phyloP scores from a whole-genome alignment of 352 stramenopile species.

The Sclerospora graminicola region DNA sequence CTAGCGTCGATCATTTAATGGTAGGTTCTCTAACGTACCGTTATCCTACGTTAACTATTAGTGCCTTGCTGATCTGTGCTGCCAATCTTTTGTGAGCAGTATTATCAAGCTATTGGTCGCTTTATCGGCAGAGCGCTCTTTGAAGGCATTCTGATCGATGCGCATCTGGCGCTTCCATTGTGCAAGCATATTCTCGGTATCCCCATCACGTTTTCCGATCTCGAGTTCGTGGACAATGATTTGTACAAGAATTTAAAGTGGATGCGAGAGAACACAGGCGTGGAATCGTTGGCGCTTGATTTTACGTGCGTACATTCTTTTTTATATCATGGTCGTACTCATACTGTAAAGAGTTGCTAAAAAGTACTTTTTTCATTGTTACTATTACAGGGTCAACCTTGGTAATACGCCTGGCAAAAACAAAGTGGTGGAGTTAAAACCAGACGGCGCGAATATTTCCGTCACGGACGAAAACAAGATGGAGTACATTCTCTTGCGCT shows the following conservation, averaged over 20 bases:
- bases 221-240: slow-evolving; percentile 86
- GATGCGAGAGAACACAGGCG: slow-evolving; percentile 66
- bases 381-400: slow-evolving; percentile 42
- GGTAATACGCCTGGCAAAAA: slow-evolving; percentile 63
- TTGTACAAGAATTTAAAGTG: slow-evolving; percentile 82
- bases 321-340: not conserved
- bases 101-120: slow-evolving; percentile 82
- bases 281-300: slow-evolving; percentile 71
- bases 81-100: slow-evolving; percentile 23
- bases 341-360: too few species aligned
- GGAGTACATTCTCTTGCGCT: slow-evolving; percentile 92
- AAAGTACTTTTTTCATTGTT: slow-evolving; percentile 4
- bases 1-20: slow-evolving; percentile 81
- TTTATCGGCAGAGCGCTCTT: slow-evolving; percentile 84
- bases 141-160: slow-evolving; percentile 81
- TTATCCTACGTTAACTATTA: too few species aligned
- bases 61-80: slow-evolving; percentile 6
- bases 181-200: slow-evolving; percentile 88
- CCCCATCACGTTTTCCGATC: slow-evolving; percentile 84
- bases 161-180: slow-evolving; percentile 72
- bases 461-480: slow-evolving; percentile 97
- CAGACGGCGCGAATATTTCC: slow-evolving; percentile 88
- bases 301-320: slow-evolving; percentile 51
- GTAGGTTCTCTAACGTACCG: slow-evolving; percentile 23
- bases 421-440: slow-evolving; percentile 91